Percentiles rank a stretch among this genome's conserved stretches.
phyloP scores from a whole-genome alignment of 192 early-diverging fungal species.

The Helicostylum pulchrum region DNA sequence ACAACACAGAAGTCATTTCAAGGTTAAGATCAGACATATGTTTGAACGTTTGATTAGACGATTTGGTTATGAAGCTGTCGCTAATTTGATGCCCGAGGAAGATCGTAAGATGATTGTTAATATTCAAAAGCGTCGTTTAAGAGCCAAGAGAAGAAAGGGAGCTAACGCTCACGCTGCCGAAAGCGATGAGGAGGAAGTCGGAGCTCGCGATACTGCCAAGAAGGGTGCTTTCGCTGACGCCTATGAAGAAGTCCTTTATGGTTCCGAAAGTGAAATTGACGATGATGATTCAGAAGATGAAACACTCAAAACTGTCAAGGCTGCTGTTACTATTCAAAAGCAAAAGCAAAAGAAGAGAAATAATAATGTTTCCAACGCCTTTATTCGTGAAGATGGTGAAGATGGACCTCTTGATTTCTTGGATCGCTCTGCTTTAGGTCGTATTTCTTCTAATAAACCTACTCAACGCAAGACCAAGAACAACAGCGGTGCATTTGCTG shows the following conservation, averaged over 20 bases:
- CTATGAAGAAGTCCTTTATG: slow-evolving; percentile 89
- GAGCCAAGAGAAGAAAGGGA: slow-evolving; percentile 75
- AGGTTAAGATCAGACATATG: slow-evolving; percentile 87
- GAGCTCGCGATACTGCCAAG: slow-evolving; percentile 45
- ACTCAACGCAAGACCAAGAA: slow-evolving; percentile 16
- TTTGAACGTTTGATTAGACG: slow-evolving; percentile 87
- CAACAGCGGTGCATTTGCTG: slow-evolving; percentile 47
- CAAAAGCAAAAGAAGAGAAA: slow-evolving; percentile 34
- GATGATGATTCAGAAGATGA: slow-evolving; percentile 63
- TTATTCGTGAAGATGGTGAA: slow-evolving; percentile 68
- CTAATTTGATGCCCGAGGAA: slow-evolving; percentile 76
- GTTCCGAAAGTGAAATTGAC: slow-evolving; percentile 88
- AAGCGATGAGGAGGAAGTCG: slow-evolving; percentile 45
- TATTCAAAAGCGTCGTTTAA: slow-evolving; percentile 87
- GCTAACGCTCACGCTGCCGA: slow-evolving; percentile 39
- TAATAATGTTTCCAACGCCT: slow-evolving; percentile 37
- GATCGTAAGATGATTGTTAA: slow-evolving; percentile 88
- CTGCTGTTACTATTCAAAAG: not conserved
- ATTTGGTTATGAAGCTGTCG: slow-evolving; percentile 77
- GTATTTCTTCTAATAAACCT: slow-evolving; percentile 38
- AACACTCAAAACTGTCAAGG: slow-evolving; percentile 35
- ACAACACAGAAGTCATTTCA: slow-evolving; percentile 87
- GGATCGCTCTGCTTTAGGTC: slow-evolving; percentile 71
- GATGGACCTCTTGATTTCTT: slow-evolving; percentile 86
- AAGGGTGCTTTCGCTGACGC: slow-evolving; percentile 65